phyloP scores from a whole-genome alignment of 768 basidiomycete species.

The Lentinula boryana region DNA sequence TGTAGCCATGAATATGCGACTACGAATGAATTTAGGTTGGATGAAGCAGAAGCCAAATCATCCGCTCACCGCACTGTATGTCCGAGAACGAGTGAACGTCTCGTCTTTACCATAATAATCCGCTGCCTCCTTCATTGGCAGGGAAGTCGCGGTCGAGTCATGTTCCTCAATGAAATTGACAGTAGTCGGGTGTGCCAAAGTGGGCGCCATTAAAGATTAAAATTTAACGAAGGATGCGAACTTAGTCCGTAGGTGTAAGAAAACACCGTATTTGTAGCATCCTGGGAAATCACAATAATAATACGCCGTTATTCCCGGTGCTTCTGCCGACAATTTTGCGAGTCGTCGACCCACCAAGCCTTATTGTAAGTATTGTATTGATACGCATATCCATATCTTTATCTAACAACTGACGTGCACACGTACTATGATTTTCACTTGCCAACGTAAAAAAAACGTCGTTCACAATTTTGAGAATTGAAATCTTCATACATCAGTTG shows the following conservation, averaged over 20 bases:
- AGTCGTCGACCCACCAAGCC: too few relatives aligned
- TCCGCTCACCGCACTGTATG: constrained; percentile 75
- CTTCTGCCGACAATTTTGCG: too few relatives aligned
- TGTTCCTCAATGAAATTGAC: constrained; percentile 65
- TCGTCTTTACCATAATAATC: constrained; percentile 82
- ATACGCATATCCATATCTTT: not conserved
- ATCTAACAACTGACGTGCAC: not conserved
- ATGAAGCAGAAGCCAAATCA: constrained; percentile 10
- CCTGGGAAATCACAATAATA: not conserved
- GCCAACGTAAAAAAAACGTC: not conserved
- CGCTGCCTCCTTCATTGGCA: constrained; percentile 45
- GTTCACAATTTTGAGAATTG: not conserved
- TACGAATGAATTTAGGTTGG: constrained; percentile 20
- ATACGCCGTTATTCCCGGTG: too few relatives aligned
- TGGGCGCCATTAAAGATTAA: constrained; percentile 49
- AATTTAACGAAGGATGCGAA: constrained; percentile 4
- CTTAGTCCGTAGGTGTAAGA: not conserved
- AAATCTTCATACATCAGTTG: not conserved
- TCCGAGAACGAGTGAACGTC: constrained; percentile 74
- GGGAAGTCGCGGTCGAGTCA: constrained; percentile 32
- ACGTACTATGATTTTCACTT: not conserved
- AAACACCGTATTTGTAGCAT: not conserved
- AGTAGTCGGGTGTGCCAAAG: constrained; percentile 56
- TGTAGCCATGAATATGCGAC: constrained; percentile 70
- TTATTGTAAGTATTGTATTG: not conserved